Evolutionary conservation across 805 yeast species (phyloP).

Genomic region (Citeromyces nyonsensis): DNA sequence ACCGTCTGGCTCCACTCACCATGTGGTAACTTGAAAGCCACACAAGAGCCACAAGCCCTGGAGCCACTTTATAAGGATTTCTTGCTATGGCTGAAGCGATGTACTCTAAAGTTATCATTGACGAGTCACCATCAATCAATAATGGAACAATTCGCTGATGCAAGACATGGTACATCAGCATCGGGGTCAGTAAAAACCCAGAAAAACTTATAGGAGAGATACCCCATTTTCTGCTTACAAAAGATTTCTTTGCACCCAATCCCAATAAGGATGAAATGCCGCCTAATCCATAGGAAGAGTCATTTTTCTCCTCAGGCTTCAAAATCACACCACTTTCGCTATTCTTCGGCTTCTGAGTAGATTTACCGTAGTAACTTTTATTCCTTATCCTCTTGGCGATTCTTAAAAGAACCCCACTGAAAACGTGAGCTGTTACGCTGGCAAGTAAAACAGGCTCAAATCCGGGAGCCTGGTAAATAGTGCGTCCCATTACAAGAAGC

Average conservation of each 20-base stretch:
- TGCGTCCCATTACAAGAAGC: slow-evolving; percentile 41
- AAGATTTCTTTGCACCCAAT: slow-evolving; percentile 31
- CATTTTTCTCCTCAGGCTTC: slow-evolving; percentile 5
- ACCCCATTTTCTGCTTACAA: slow-evolving; percentile 26
- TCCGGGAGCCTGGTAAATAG: slow-evolving; percentile 38
- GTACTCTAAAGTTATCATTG: slow-evolving; percentile 34
- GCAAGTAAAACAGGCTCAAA: slow-evolving; percentile 36
- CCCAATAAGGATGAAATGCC: slow-evolving; percentile 44
- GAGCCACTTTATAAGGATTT: slow-evolving; percentile 6
- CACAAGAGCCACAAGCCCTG: slow-evolving; percentile 18
- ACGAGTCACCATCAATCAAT: slow-evolving; percentile 49
- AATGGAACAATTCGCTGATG: slow-evolving; percentile 34
- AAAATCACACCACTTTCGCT: slow-evolving; percentile 4
- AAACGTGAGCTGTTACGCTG: slow-evolving; percentile 29
- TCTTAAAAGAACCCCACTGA: slow-evolving; percentile 34
- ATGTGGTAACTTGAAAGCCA: slow-evolving; percentile 33
- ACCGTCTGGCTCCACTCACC: slow-evolving; percentile 34
- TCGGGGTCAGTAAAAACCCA: slow-evolving; percentile 36
- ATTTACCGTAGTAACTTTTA: slow-evolving; percentile 11
- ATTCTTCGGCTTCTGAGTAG: slow-evolving; percentile 3
- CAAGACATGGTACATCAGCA: slow-evolving; percentile 27
- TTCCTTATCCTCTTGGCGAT: slow-evolving; percentile 16
- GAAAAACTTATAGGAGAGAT: slow-evolving; percentile 41
- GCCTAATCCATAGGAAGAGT: slow-evolving; percentile 41
- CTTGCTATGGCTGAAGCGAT: slow-evolving; percentile 21